These are phyloP conservation scores for Sclerotinia spermophila DNA, from an alignment of 2,329 filamentous ascomycete genomes.

Conservation along the genomic window DNA sequence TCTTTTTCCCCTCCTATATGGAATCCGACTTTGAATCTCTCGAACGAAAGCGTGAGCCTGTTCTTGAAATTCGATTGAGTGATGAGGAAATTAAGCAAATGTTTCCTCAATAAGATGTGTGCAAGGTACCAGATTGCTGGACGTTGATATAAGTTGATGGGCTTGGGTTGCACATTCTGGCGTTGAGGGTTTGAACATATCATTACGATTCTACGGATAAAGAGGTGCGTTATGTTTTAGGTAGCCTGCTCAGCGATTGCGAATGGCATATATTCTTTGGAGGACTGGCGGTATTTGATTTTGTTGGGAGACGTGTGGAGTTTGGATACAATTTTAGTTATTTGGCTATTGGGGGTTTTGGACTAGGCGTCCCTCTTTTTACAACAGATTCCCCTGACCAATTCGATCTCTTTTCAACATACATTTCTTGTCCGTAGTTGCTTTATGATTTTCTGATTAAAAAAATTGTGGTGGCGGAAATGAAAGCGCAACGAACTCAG, in stretches of 20 bases:
- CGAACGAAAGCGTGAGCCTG: constrained; percentile 71
- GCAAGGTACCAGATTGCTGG: background rate
- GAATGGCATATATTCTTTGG: background rate
- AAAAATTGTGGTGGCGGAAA: background rate
- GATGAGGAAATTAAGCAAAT: constrained; percentile 71
- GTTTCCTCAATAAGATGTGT: constrained; percentile 54
- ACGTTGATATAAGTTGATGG: background rate
- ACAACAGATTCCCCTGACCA: constrained; percentile 1
- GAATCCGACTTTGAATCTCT: constrained; percentile 72
- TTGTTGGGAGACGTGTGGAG: constrained; percentile 10
- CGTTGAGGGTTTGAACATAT: constrained; percentile 33
- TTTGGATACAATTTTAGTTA: constrained; percentile 1
- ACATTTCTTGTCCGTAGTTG: background rate
- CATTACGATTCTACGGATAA: constrained; percentile 12
- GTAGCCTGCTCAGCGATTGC: constrained; percentile 4
- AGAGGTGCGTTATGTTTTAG: background rate
- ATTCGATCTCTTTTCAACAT: background rate
- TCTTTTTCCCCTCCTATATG: constrained; percentile 75
- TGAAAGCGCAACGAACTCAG: background rate
- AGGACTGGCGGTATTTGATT: constrained; percentile 3
- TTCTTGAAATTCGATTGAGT: constrained; percentile 72
- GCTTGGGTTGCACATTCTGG: constrained; percentile 28
- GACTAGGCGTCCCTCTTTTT: constrained; percentile 4
- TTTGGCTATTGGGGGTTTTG: background rate
- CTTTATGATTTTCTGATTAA: background rate